Evolutionary conservation across 352 stramenopile species (phyloP).

Genomic region (Globisporangium takayamanum): DNA sequence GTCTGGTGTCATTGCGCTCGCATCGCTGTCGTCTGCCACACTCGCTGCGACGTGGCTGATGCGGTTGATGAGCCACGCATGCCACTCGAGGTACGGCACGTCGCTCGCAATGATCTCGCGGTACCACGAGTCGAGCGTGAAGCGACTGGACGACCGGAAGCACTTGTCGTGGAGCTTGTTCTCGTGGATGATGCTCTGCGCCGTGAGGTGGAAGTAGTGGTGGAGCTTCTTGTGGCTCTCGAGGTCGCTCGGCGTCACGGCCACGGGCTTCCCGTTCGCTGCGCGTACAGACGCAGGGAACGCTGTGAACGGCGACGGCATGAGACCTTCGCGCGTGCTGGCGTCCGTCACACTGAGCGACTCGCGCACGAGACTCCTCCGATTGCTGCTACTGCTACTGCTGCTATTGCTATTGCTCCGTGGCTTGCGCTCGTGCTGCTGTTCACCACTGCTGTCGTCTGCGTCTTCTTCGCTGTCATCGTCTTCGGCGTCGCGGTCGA

Average conservation of each 20-base stretch:
- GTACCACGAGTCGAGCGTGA: conserved; percentile 82
- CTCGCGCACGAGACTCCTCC: background rate
- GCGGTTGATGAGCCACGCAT: conserved; percentile 79
- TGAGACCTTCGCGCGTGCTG: conserved; percentile 7
- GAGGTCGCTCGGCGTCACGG: conserved; percentile 44
- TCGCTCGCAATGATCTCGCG: conserved; percentile 63
- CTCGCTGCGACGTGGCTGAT: conserved; percentile 57
- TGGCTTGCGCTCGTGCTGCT: too few species aligned
- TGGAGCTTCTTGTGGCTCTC: conserved; percentile 81
- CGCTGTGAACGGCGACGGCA: conserved; percentile 24
- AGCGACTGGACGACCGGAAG: conserved; percentile 75
- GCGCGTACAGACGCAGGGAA: conserved; percentile 25
- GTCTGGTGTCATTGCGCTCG: conserved; percentile 6
- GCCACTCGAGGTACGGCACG: conserved; percentile 74
- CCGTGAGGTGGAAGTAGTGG: conserved; percentile 85
- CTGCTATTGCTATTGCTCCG: background rate
- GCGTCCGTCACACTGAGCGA: background rate
- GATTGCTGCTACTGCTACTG: background rate
- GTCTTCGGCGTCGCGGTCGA: conserved; percentile 60
- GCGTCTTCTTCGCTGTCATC: conserved; percentile 49
- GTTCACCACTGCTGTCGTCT: background rate
- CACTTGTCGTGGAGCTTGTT: conserved; percentile 75
- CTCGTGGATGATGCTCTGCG: conserved; percentile 83
- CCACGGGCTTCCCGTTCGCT: conserved; percentile 28
- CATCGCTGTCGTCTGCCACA: conserved; percentile 31